Percentiles rank a stretch among this genome's conserved stretches.
Conservation (phyloP, 164 flowering plant species). For the Tinospora cordifolia region DNA sequence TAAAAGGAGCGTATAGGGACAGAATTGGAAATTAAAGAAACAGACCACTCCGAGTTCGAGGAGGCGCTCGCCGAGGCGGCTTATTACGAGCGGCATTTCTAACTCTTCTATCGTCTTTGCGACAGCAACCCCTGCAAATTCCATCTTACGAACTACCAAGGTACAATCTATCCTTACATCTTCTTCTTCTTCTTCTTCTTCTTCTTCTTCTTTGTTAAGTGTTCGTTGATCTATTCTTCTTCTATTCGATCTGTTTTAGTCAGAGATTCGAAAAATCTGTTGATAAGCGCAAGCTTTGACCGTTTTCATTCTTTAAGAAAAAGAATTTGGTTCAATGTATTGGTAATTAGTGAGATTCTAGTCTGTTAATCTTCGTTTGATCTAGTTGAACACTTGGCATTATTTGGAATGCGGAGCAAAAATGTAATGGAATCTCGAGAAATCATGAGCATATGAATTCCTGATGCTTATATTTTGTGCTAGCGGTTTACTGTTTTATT, state of each 20-base stretch:
- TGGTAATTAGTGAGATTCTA: no score
- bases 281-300: not conserved
- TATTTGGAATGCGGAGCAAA: not conserved
- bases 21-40: not conserved
- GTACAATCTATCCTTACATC: not conserved
- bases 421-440: not conserved
- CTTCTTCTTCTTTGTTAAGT: no score
- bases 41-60: not conserved
- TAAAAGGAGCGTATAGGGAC: not conserved
- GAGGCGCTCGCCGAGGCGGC: not conserved
- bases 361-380: slow-evolving; percentile 1
- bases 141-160: not conserved
- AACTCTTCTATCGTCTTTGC: not conserved
- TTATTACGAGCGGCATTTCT: not conserved
- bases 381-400: not conserved
- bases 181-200: not conserved
- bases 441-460: not conserved
- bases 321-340: not conserved
- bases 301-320: no score
- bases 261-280: not conserved
- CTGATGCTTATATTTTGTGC: not conserved
- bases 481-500: not conserved
- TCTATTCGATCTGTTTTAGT: not conserved
- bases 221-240: not conserved
- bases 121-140: not conserved